A percentile compares a stretch with the other conserved stretches of the same genome.
phyloP scores from a whole-genome alignment of 2,329 filamentous ascomycete species.

The Purpureocillium lavendulum region DNA sequence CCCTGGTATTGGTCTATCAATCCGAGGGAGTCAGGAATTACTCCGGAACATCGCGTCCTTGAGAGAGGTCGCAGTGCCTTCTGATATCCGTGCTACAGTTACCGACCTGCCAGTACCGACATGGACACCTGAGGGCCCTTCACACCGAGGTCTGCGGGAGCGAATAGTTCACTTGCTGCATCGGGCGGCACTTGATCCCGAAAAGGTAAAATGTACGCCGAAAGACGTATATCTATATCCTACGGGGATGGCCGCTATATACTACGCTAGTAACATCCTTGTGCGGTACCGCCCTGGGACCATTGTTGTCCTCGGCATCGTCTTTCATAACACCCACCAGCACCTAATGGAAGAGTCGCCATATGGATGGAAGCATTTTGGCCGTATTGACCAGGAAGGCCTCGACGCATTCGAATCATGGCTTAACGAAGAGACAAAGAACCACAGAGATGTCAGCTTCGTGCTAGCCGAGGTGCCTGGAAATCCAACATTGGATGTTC shows the following conservation, averaged over 20 bases:
- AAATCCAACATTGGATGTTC: constrained; percentile 25
- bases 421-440: constrained; percentile 29
- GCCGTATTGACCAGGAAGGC: constrained; percentile 28
- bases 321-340: constrained; percentile 42
- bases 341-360: constrained; percentile 35
- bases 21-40: constrained; percentile 34
- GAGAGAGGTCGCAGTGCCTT: constrained; percentile 19
- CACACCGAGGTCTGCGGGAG: constrained; percentile 28
- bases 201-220: constrained; percentile 12
- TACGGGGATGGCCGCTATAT: constrained; percentile 46
- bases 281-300: constrained; percentile 22
- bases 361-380: constrained; percentile 38
- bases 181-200: constrained; percentile 25
- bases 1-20: constrained; percentile 36
- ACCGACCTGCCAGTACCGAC: constrained; percentile 20
- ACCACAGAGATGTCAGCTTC: constrained; percentile 32
- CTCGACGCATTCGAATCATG: constrained; percentile 36
- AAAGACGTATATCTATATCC: constrained; percentile 44
- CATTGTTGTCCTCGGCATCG: constrained; percentile 37
- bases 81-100: constrained; percentile 7
- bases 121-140: constrained; percentile 26
- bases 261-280: constrained; percentile 30
- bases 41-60: constrained; percentile 26
- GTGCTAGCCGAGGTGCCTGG: constrained; percentile 37
- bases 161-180: constrained; percentile 33